Evolutionary conservation across 2,329 filamentous ascomycete genomes (phyloP), one percentile per base, ranked within the genome.

Genomic region (Colletotrichum liaoningense): DNA sequence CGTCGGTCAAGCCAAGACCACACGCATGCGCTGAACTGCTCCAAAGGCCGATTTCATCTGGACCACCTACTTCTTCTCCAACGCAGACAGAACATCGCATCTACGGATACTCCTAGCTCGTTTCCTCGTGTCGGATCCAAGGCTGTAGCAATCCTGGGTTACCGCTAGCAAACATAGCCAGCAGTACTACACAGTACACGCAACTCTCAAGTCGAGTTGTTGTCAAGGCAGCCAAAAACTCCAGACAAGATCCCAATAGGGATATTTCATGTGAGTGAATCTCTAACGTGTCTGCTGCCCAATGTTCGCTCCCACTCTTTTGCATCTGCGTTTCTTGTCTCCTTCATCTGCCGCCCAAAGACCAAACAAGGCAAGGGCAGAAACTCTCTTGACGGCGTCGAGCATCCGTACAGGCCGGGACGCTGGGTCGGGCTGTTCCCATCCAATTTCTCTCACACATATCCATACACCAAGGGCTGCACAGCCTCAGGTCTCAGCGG

Each of bases 401-500:
- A 55, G 60, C 46, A 58, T 38, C 69, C 59, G 65, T 72, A 52
- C 52, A 63, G 66, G 42, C 66, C 46, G 59, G 59, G 55, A 73
- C 70, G 42, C 59, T 73, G 66, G 60, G 66, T 54, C 42, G 42
- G 42, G 52, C 66, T 69, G 55, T 60, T 69, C 55, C 66, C 70
- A 64, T 69, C 66, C 59, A 69, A 73, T 73, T 64, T 69, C 59
- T 72, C 65, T 72, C 59, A 73, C 70, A 73, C 70, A 73, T 67
- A 63, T 56, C 38, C 70, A 73, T 65, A 73, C 66, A 69, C 58
- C 66, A 70, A 69, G 70, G 66, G 59, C 66, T 73, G 70, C 70
- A 73, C 70, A 73, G 70, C 70, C 70, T 73, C 59, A 64, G 66
- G 69, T 72, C 69, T 72, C 69, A 60, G 70, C 55, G 42, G 54